Evolutionary conservation across 2,329 filamentous ascomycete species (phyloP), one percentile per base, ranked within the genome.

Genomic region (Pseudocercospora fijiensis): DNA sequence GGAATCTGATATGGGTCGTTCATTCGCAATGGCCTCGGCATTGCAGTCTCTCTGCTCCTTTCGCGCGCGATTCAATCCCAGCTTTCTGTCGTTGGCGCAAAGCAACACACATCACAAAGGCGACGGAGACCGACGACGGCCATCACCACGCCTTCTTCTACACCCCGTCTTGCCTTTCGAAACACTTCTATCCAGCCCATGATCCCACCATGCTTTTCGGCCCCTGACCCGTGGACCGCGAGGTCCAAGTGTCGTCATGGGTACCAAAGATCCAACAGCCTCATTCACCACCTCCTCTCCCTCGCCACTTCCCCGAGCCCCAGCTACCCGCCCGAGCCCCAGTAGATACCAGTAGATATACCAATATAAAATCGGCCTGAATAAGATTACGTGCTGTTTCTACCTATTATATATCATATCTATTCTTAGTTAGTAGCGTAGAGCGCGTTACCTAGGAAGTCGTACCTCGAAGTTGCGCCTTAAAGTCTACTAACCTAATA

Each of bases 161-260:
- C 5, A 28, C 2, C 13, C 28, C 27, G 13, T 26, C 22, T 9
- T 52, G n/a, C 52, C 52, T 20, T 37, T 56, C 24, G 47, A 18
- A 10, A 24, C 47, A 24, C 22, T 52, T 13, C 47, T 52, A 26
- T 27, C 10, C 3, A 53, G 20, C 45, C 18, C 2, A 26, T 11
- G 7, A 53, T 49, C 45, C 18, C 2, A 26, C 9, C 49, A 28
- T 18, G n/a, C 8, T 56, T 56, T 24, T 16, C 52, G 52, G 52
- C 52, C 52, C 52, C 28, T 56, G 52, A 37, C 52, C 52, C 49
- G 49, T n/a, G 49, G 24, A 26, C 13, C 11, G 49, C n/a, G 52
- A 56, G n/a, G 27, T 33, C 27, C 16, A 37, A n/a, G 52, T 56
- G 52, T 56, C 52, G 52, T 56, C 51, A 55, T 56, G 52, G 28